These are phyloP conservation scores for Fomitopsis pinicola DNA, from an alignment of 1,284 basidiomycete species.

Conservation along the genomic window DNA sequence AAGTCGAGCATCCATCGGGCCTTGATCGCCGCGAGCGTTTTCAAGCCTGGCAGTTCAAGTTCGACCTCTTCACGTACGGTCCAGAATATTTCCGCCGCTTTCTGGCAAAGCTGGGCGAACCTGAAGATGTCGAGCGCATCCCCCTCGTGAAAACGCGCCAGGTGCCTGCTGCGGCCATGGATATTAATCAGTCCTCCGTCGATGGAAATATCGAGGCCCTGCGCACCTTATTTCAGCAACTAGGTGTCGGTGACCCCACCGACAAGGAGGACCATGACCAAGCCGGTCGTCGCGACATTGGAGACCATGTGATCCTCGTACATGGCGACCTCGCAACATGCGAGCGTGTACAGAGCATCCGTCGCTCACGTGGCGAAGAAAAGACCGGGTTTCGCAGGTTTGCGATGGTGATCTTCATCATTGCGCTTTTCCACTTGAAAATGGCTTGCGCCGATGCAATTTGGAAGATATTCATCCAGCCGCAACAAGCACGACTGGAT, in stretches of 20 bases:
- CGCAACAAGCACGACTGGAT: background rate
- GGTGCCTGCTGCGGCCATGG: too few relatives aligned
- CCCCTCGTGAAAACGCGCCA: too few relatives aligned
- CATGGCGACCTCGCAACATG: slow-evolving; percentile 25
- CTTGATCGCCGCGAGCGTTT: background rate
- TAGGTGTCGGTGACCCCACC: slow-evolving; percentile 14
- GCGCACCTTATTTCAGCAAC: too few relatives aligned
- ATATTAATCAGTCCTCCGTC: too few relatives aligned
- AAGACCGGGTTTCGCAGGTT: background rate
- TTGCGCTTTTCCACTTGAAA: slow-evolving; percentile 34
- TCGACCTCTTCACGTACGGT: too few relatives aligned
- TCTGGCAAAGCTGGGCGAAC: too few relatives aligned
- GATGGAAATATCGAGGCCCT: too few relatives aligned
- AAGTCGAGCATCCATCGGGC: background rate
- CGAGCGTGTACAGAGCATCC: slow-evolving; percentile 12
- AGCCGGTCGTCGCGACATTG: slow-evolving; percentile 3
- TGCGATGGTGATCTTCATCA: slow-evolving; percentile 25
- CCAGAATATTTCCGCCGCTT: too few relatives aligned
- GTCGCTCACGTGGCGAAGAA: slow-evolving; percentile 4
- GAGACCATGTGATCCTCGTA: slow-evolving; percentile 18
- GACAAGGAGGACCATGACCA: background rate
- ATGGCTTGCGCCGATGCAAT: slow-evolving; percentile 35
- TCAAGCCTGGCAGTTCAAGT: background rate
- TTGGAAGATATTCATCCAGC: slow-evolving; percentile 26
- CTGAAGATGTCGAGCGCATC: too few relatives aligned